Conservation (phyloP, 306 rosid species). For the Quercus engelmannii region DNA sequence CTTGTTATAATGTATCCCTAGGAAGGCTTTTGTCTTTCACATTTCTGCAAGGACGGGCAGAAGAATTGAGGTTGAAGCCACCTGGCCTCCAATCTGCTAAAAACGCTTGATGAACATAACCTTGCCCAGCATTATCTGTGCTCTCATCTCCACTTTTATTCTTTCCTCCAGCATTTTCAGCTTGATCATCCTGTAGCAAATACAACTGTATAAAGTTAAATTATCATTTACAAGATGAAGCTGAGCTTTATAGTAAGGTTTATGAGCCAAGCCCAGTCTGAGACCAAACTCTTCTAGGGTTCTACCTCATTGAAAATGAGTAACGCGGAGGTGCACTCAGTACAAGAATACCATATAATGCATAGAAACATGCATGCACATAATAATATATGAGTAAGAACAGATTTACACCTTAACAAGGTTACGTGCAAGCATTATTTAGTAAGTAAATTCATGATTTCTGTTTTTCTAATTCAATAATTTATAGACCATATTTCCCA, state of each 20-base stretch:
- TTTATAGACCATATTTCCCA: background rate
- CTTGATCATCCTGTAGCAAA: constrained; percentile 52
- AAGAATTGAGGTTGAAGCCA: constrained; percentile 28
- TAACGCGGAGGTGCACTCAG: background rate
- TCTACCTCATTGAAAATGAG: background rate
- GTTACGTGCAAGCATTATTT: background rate
- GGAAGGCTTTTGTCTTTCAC: constrained; percentile 44
- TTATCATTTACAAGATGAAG: constrained; percentile 9
- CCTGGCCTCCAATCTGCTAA: constrained; percentile 87
- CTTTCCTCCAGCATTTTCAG: constrained; percentile 45
- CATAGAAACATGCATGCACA: background rate
- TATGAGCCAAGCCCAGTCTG: background rate
- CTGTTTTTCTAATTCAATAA: background rate
- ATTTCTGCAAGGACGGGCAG: constrained; percentile 33
- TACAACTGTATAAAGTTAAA: constrained; percentile 12
- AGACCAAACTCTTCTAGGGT: background rate
- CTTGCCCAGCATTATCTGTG: constrained; percentile 50
- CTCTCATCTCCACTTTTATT: constrained; percentile 35
- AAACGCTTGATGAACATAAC: constrained; percentile 76
- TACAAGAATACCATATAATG: background rate
- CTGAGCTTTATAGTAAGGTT: background rate
- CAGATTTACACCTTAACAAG: background rate
- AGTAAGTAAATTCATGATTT: background rate
- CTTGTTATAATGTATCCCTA: constrained; percentile 29
- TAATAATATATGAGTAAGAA: background rate